Percentiles rank a stretch among this genome's conserved stretches.
These are phyloP conservation scores for Mucor piriformis DNA, from an alignment of 371 early-diverging fungal species.

Conservation along the genomic window DNA sequence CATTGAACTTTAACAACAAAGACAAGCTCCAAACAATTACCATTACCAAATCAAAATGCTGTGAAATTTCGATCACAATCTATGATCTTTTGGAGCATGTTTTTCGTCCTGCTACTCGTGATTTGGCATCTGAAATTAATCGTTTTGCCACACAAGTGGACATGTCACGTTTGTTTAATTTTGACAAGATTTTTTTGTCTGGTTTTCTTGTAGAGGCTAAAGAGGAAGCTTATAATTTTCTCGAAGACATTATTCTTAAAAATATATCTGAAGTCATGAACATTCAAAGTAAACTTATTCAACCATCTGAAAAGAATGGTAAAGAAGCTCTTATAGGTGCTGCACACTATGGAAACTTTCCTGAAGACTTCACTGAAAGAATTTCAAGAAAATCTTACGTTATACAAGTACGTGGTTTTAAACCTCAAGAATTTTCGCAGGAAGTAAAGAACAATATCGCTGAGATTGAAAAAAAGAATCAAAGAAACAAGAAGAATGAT, in stretches of 20 bases:
- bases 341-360: slow-evolving; percentile 4
- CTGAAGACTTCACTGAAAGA: slow-evolving; percentile 5
- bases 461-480: neutral
- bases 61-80: slow-evolving; percentile 2
- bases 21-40: neutral
- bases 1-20: slow-evolving; percentile 6
- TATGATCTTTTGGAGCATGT: slow-evolving; percentile 15
- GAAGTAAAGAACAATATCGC: neutral
- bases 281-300: neutral
- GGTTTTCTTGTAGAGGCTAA: slow-evolving; percentile 2
- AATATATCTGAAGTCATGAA: slow-evolving; percentile 7
- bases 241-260: slow-evolving; percentile 1
- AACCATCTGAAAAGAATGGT: neutral
- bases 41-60: neutral
- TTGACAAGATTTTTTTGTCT: slow-evolving; percentile 16
- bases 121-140: slow-evolving; percentile 4
- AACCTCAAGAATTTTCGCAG: neutral
- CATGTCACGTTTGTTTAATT: neutral
- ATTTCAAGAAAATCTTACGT: slow-evolving; percentile 13
- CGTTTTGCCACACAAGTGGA: slow-evolving; percentile 5
- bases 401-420: neutral
- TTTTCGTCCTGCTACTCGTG: slow-evolving; percentile 5
- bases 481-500: neutral
- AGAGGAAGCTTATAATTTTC: neutral
- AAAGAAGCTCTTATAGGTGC: slow-evolving; percentile 1